phyloP scores from a whole-genome alignment of 345 rosid genomes.

The Xanthoceras sorbifolium region DNA sequence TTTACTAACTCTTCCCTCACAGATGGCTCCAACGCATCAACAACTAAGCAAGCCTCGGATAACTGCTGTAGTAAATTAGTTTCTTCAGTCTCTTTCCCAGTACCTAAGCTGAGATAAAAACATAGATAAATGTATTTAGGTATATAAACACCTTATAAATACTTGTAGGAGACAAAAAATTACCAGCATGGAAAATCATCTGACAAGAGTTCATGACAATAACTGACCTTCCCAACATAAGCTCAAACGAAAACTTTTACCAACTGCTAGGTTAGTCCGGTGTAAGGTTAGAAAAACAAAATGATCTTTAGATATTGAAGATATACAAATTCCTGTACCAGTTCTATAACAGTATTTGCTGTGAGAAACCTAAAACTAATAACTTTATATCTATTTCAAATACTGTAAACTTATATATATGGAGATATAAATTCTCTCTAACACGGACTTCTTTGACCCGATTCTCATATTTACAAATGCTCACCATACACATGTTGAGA shows the following conservation, averaged over 20 bases:
- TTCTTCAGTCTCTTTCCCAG: constrained; percentile 95
- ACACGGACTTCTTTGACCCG: neutral
- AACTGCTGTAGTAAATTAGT: constrained; percentile 82
- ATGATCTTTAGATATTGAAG: too few relatives aligned
- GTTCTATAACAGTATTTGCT: too few relatives aligned
- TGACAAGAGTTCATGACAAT: neutral
- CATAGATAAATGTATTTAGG: constrained; percentile 13
- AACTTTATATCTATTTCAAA: neutral
- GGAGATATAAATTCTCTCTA: neutral
- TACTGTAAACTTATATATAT: neutral
- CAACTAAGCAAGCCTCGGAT: constrained; percentile 96
- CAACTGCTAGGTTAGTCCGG: neutral
- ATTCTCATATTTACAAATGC: too few relatives aligned
- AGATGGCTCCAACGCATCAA: constrained; percentile 97
- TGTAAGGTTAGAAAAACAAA: neutral
- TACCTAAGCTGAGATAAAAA: constrained; percentile 84
- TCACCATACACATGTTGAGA: too few relatives aligned
- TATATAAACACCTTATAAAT: neutral
- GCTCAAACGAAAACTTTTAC: neutral
- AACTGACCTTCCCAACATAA: neutral
- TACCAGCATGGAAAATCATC: neutral
- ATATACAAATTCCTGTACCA: too few relatives aligned
- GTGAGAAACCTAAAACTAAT: neutral
- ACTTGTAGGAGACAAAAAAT: neutral
- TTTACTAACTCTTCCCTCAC: constrained; percentile 98